Evolutionary conservation across 192 early-diverging fungal genomes (phyloP).

Genomic region (Geranomyces michiganensis): DNA sequence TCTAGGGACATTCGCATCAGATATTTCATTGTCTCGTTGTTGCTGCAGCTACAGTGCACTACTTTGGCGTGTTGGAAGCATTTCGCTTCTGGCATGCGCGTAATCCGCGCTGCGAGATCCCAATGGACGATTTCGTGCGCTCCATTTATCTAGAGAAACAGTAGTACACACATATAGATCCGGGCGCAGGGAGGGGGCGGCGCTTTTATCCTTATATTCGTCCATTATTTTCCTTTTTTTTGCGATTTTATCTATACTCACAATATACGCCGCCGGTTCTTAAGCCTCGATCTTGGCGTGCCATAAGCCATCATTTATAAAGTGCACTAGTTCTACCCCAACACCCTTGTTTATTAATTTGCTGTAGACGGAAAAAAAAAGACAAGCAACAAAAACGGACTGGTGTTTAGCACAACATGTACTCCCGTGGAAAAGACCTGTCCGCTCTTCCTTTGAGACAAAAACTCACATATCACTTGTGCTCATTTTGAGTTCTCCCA

Average conservation of each 20-base stretch:
- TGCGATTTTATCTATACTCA: too few species aligned
- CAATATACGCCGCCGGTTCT: not conserved
- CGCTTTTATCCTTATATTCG: too few species aligned
- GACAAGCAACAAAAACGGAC: not conserved
- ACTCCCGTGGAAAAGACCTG: too few species aligned
- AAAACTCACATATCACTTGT: constrained; percentile 87
- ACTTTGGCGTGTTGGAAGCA: constrained; percentile 25
- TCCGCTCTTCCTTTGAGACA: too few species aligned
- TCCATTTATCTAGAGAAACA: not conserved
- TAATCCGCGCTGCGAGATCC: constrained; percentile 11
- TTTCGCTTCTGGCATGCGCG: constrained; percentile 12
- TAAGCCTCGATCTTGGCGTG: constrained; percentile 19
- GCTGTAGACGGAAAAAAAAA: not conserved
- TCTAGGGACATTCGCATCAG: constrained; percentile 81
- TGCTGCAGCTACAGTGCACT: constrained; percentile 71
- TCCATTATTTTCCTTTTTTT: too few species aligned
- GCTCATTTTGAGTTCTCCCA: constrained; percentile 87
- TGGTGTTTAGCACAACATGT: not conserved
- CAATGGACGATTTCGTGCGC: constrained; percentile 9
- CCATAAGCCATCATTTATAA: constrained; percentile 76
- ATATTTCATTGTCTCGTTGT: constrained; percentile 88
- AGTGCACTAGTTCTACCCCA: constrained; percentile 87
- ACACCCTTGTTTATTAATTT: constrained; percentile 83
- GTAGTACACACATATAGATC: too few species aligned
- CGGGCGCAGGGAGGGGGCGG: too few species aligned